Evolutionary conservation across 495 filamentous ascomycete genomes (phyloP), one percentile per base, ranked within the genome.

Genomic region (Viridothelium virens): DNA sequence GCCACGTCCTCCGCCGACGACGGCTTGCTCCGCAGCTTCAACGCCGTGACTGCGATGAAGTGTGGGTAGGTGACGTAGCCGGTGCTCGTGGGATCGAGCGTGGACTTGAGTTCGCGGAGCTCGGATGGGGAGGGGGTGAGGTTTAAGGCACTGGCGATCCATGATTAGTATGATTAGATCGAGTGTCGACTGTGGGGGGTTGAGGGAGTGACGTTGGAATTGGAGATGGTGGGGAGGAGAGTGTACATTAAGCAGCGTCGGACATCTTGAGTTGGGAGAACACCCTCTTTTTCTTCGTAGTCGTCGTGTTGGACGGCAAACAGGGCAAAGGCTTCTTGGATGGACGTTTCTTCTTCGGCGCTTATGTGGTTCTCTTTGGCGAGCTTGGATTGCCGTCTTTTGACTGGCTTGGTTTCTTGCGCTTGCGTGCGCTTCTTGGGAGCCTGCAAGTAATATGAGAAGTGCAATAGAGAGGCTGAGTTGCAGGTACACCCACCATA

Each of bases 321-420:
- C 18, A 97, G 81, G 38, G 82, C 77, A 77, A 94, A 98, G 16
- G 91, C 92, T 76, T 96, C 91, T 70, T 85, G 85, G 71, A 98
- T 96, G 75, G 96, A 91, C 69, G 83, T 80, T 74, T 98, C 94
- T 79, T 96, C 88, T 62, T 85, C 85, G 31, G 84, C 86, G 37
- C 85, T 87, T 75, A 98, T 86, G 74, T 89, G 84, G 81, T 97
- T 86, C 68, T 94, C 90, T 75, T 90, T 90, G 2, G 92, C 92
- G 67, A 96, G 89, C 74, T 91, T 93, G 70, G 92, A 96, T 69
- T 82, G 85, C 59, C 83, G 81, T 25, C 77, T 70, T 72, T 83
- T 82, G 44, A 76, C 63, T 7, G 65, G 44, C 53, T 59, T 59
- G 31, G 18, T 33, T 0, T 36, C 53, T 33, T 33, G 53, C 3